Percentiles rank a stretch among this genome's conserved stretches.
Evolutionary conservation across 2,329 filamentous ascomycete genomes (phyloP).

Genomic region (Neofusicoccum parvum): DNA sequence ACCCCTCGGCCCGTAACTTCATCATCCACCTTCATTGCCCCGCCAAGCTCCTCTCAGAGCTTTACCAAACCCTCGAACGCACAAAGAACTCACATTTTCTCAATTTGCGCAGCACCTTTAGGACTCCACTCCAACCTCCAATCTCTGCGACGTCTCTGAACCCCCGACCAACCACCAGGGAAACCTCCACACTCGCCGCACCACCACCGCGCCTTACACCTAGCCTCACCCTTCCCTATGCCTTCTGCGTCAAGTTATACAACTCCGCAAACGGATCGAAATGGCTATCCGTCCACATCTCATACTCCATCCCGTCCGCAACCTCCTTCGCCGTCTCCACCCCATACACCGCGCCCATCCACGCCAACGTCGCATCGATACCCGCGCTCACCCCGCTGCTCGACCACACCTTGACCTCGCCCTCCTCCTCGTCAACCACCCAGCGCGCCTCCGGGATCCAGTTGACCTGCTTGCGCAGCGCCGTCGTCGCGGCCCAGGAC

Average conservation of each 20-base stretch:
- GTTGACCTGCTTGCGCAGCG: conserved; percentile 41
- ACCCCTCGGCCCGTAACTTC: no score
- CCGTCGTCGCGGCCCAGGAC: conserved; percentile 53
- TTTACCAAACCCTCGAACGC: no score
- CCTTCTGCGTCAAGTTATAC: not conserved
- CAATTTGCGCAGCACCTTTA: no score
- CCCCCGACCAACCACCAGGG: not conserved
- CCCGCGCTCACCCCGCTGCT: conserved; percentile 65
- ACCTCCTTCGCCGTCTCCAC: conserved; percentile 52
- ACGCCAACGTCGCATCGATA: conserved; percentile 63
- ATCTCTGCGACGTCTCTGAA: no score
- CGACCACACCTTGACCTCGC: conserved; percentile 60
- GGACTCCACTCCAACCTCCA: no score
- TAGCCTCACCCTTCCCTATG: not conserved
- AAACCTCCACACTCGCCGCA: no score
- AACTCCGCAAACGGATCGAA: conserved; percentile 38
- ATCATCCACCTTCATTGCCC: no score
- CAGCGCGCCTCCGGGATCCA: conserved; percentile 67
- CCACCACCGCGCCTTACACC: not conserved
- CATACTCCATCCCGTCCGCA: conserved; percentile 60
- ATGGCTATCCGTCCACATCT: conserved; percentile 45
- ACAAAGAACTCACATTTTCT: no score
- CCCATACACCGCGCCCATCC: conserved; percentile 58
- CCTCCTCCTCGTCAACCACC: conserved; percentile 57
- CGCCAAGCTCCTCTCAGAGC: no score